A percentile compares a stretch with the other conserved stretches of the same genome.
Evolutionary conservation across 306 rosid species (phyloP).

Genomic region (Abrus pulchellus): DNA sequence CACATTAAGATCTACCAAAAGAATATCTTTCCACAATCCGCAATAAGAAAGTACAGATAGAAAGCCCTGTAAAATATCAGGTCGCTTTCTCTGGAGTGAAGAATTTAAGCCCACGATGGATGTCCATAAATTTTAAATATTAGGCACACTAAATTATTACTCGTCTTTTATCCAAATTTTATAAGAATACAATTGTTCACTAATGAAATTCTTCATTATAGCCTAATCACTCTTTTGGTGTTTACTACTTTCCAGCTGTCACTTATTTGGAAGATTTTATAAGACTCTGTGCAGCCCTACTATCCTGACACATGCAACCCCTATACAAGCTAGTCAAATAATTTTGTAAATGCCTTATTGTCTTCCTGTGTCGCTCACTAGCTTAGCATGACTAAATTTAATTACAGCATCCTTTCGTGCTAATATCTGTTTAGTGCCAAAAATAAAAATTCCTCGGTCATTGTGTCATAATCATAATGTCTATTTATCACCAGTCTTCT

Average conservation of each 20-base stretch:
- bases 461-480: conserved; percentile 5
- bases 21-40: conserved; percentile 10
- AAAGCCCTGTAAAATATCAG: conserved; percentile 8
- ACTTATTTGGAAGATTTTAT: conserved; percentile 7
- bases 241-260: neutral
- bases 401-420: conserved; percentile 9
- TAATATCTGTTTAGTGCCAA: neutral
- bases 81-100: conserved; percentile 36
- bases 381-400: conserved; percentile 9
- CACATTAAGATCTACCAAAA: conserved; percentile 4
- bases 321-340: neutral
- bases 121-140: neutral
- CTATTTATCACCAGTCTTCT: conserved; percentile 23
- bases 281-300: neutral
- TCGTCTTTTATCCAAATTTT: neutral
- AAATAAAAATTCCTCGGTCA: neutral
- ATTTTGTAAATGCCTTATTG: neutral
- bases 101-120: conserved; percentile 34
- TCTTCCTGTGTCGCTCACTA: neutral
- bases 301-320: neutral
- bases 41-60: conserved; percentile 5
- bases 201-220: neutral
- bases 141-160: neutral
- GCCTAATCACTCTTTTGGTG: neutral
- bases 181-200: neutral